Evolutionary conservation across 768 basidiomycete genomes (phyloP).

Genomic region (Crucibulum laeve): DNA sequence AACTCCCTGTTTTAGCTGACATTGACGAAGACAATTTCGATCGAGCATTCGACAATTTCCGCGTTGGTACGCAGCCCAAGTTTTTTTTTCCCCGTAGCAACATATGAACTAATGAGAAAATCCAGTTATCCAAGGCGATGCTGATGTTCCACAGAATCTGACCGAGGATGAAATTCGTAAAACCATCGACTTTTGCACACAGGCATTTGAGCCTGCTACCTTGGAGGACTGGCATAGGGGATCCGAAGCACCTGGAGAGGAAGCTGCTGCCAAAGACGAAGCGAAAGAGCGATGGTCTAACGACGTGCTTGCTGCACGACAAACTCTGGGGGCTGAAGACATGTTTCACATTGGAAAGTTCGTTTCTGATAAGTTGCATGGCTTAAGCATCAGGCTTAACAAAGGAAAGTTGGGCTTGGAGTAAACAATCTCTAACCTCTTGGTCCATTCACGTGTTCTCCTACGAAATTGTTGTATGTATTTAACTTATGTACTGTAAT

Average conservation of each 20-base stretch:
- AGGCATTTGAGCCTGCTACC: constrained; percentile 11
- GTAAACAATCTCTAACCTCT: background rate
- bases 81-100: background rate
- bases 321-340: constrained; percentile 13
- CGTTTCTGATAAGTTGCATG: constrained; percentile 9
- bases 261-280: constrained; percentile 1
- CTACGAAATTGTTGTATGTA: too few species aligned
- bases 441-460: background rate
- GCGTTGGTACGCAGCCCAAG: constrained; percentile 28
- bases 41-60: constrained; percentile 38
- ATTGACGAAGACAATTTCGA: constrained; percentile 45
- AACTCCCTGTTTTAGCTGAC: constrained; percentile 32
- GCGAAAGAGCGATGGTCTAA: background rate
- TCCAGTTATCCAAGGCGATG: constrained; percentile 22
- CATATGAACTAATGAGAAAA: background rate
- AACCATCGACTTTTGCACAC: constrained; percentile 15
- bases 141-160: constrained; percentile 13
- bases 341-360: constrained; percentile 16
- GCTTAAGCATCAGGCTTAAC: constrained; percentile 11
- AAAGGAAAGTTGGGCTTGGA: constrained; percentile 13
- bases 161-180: constrained; percentile 13
- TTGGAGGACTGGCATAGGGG: constrained; percentile 9
- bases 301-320: constrained; percentile 10
- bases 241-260: background rate
- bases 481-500: too few species aligned